Evolutionary conservation across 2,329 filamentous ascomycete genomes (phyloP).

Genomic region (Trichophyton schoenleinii): DNA sequence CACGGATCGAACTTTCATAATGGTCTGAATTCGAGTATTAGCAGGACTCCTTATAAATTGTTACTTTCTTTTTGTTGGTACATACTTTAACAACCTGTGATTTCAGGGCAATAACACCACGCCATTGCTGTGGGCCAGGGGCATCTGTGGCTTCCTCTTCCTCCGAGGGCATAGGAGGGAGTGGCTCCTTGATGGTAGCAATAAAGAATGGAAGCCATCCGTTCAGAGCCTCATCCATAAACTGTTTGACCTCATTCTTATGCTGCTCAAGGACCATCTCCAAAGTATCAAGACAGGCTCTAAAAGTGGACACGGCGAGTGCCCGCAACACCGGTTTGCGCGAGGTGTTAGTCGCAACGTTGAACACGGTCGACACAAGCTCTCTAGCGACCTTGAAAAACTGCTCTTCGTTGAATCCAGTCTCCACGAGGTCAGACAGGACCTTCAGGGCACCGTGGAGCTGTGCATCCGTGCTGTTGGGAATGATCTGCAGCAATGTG

Average conservation of each 20-base stretch:
- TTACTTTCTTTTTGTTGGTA: conserved; percentile 8
- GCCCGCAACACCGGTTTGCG: conserved; percentile 67
- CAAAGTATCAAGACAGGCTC: conserved; percentile 83
- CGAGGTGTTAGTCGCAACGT: conserved; percentile 63
- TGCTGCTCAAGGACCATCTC: conserved; percentile 96
- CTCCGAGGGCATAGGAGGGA: conserved; percentile 50
- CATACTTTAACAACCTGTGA: conserved; percentile 71
- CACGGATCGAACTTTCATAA: conserved; percentile 75
- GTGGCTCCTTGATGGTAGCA: conserved; percentile 57
- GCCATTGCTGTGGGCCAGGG: conserved; percentile 54
- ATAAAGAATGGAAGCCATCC: conserved; percentile 88
- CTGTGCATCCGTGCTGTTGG: conserved; percentile 61
- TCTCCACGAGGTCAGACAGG: conserved; percentile 78
- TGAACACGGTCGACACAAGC: conserved; percentile 71
- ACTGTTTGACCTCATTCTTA: conserved; percentile 69
- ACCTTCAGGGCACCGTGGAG: conserved; percentile 83
- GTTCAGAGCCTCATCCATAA: conserved; percentile 72
- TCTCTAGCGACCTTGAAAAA: conserved; percentile 84
- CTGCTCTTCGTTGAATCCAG: conserved; percentile 83
- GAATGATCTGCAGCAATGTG: conserved; percentile 63
- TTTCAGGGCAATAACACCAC: conserved; percentile 74
- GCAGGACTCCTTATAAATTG: background rate
- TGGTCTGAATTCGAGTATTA: conserved; percentile 42
- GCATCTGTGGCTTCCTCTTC: conserved; percentile 46
- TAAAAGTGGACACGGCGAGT: conserved; percentile 79